Evolutionary conservation across 202 grass and related monocot species (phyloP).

Genomic region (Cymbopogon flexuosus): DNA sequence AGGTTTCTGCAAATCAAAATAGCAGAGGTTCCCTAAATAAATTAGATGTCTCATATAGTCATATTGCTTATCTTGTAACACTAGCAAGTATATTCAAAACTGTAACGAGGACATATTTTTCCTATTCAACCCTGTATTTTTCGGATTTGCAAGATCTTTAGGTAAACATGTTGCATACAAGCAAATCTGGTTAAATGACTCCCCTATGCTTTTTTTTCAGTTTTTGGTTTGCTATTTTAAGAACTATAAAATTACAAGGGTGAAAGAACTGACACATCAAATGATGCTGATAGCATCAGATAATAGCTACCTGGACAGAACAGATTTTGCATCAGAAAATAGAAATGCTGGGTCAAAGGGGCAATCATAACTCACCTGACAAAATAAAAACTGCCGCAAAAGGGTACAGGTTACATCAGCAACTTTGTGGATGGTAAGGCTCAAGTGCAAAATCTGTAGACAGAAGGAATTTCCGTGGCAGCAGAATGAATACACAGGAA

Average conservation of each 20-base stretch:
- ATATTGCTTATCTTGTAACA: neutral
- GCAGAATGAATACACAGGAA: too few relatives aligned
- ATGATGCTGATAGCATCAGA: neutral
- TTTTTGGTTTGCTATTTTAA: neutral
- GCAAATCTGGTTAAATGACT: slow-evolving; percentile 20
- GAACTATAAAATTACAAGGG: neutral
- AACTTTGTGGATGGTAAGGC: too few relatives aligned
- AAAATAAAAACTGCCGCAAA: neutral
- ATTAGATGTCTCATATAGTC: neutral
- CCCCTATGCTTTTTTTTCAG: neutral
- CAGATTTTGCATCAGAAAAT: neutral
- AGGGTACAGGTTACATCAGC: too few relatives aligned
- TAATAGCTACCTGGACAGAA: slow-evolving; percentile 3
- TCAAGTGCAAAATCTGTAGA: neutral
- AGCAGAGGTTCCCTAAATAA: neutral
- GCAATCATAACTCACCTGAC: neutral
- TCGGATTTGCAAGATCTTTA: slow-evolving; percentile 27
- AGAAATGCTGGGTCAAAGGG: neutral
- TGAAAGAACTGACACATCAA: slow-evolving; percentile 1
- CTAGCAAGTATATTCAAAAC: neutral
- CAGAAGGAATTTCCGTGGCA: neutral
- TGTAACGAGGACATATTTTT: neutral
- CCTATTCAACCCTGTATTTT: neutral
- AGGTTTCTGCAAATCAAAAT: neutral
- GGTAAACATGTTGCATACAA: slow-evolving; percentile 5